These are phyloP conservation scores for Fusarium succisae DNA, from an alignment of 2,329 filamentous ascomycete species.

Conservation along the genomic window DNA sequence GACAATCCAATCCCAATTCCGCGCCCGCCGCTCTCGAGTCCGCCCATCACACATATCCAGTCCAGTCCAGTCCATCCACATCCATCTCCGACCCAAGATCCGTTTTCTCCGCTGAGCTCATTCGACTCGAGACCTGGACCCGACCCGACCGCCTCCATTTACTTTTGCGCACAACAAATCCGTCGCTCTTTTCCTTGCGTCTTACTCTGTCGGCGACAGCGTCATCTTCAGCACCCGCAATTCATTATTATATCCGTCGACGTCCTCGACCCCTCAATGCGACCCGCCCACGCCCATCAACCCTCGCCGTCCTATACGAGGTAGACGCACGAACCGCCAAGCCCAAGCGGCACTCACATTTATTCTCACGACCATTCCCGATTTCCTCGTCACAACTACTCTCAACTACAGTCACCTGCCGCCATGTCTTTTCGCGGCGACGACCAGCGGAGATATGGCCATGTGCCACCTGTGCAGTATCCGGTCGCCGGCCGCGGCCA, in stretches of 20 bases:
- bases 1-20: conserved; percentile 29
- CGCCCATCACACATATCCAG: conserved; percentile 20
- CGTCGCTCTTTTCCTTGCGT: conserved; percentile 21
- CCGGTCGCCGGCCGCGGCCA: conserved; percentile 56
- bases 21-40: conserved; percentile 40
- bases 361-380: conserved; percentile 21
- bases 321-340: conserved; percentile 39
- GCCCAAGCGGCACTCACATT: conserved; percentile 34
- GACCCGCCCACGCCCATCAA: conserved; percentile 34
- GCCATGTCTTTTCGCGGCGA: conserved; percentile 72
- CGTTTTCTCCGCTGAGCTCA: conserved; percentile 37
- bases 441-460: conserved; percentile 71
- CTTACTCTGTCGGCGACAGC: conserved; percentile 7
- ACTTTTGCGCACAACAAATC: conserved; percentile 21
- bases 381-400: conserved; percentile 7
- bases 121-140: conserved; percentile 1
- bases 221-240: conserved; percentile 7
- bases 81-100: conserved; percentile 20
- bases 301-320: conserved; percentile 40
- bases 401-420: conserved; percentile 6
- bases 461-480: conserved; percentile 73
- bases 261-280: conserved; percentile 39
- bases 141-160: conserved; percentile 26
- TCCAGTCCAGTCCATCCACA: neutral
- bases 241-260: neutral